Percentiles rank a stretch among this genome's conserved stretches.
phyloP scores from a whole-genome alignment of 129 eudicot species.

The Sambucus nigra region DNA sequence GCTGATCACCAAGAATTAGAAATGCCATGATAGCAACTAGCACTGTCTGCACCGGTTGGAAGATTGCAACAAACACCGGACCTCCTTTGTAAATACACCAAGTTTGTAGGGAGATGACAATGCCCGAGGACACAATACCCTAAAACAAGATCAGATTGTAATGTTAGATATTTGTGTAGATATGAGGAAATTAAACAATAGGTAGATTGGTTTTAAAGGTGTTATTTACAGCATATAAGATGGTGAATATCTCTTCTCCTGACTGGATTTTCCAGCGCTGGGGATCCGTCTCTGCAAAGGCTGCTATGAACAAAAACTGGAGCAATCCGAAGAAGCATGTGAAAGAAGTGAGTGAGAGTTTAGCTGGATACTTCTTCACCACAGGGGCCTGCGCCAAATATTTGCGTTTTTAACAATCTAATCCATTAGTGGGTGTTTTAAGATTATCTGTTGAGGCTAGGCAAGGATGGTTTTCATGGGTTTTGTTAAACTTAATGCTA shows the following conservation, averaged over 20 bases:
- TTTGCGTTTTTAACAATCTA: not conserved
- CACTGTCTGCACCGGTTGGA: conserved; percentile 87
- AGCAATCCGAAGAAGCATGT: conserved; percentile 82
- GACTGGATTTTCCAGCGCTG: conserved; percentile 56
- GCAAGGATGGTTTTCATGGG: no score
- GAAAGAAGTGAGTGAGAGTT: conserved; percentile 75
- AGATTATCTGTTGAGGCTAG: no score
- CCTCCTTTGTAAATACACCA: conserved; percentile 93
- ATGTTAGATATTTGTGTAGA: not conserved
- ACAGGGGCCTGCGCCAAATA: conserved; percentile 71
- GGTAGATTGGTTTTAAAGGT: not conserved
- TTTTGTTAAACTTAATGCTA: no score
- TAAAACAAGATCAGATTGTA: conserved; percentile 9
- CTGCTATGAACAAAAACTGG: conserved; percentile 67
- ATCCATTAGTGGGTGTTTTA: no score
- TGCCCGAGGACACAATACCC: conserved; percentile 76
- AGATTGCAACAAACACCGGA: conserved; percentile 75
- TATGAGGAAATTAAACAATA: no score
- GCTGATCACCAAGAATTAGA: conserved; percentile 60
- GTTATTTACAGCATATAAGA: conserved; percentile 61
- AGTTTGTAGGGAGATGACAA: conserved; percentile 69
- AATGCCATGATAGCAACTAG: conserved; percentile 76
- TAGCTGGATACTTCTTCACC: conserved; percentile 82
- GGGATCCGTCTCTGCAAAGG: conserved; percentile 53
- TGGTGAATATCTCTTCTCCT: conserved; percentile 56